These are phyloP conservation scores for Yamadazyma insecticola DNA, from an alignment of 805 yeast species.

Conservation along the genomic window DNA sequence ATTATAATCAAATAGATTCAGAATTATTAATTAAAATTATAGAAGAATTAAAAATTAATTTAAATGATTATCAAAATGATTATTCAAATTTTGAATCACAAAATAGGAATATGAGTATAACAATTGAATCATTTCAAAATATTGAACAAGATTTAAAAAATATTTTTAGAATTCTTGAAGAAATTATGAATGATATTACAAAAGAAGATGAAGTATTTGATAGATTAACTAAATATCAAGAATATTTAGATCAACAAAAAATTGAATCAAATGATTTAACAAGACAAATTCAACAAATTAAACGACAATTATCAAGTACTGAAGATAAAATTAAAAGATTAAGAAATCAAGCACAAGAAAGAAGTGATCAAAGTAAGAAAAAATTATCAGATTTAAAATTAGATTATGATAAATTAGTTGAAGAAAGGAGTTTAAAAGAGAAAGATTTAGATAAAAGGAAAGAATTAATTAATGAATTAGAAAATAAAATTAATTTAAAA, in stretches of 20 bases:
- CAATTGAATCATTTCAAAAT: slow-evolving; percentile 55
- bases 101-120: slow-evolving; percentile 45
- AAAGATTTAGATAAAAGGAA: slow-evolving; percentile 47
- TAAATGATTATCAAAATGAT: slow-evolving; percentile 29
- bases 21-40: slow-evolving; percentile 50
- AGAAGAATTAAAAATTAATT: slow-evolving; percentile 44
- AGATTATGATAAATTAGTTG: slow-evolving; percentile 44
- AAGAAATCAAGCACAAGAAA: slow-evolving; percentile 40
- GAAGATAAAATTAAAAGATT: slow-evolving; percentile 45
- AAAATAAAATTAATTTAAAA: slow-evolving; percentile 33
- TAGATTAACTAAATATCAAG: slow-evolving; percentile 35
- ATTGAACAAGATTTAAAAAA: slow-evolving; percentile 37
- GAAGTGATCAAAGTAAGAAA: slow-evolving; percentile 37
- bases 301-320: slow-evolving; percentile 44
- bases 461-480: slow-evolving; percentile 41
- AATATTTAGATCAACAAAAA: slow-evolving; percentile 34
- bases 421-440: slow-evolving; percentile 44
- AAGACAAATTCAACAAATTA: slow-evolving; percentile 43
- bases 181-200: slow-evolving; percentile 40
- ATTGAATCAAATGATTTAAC: slow-evolving; percentile 35
- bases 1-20: slow-evolving; percentile 59
- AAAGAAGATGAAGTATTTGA: slow-evolving; percentile 38
- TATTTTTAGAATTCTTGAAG: slow-evolving; percentile 47
- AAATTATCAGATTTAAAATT: slow-evolving; percentile 40
- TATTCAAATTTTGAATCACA: slow-evolving; percentile 33